Percentiles rank a stretch among this genome's conserved stretches.
These are phyloP conservation scores for Phytophthora sp. DNA, from an alignment of 352 stramenopile species.

Conservation along the genomic window DNA sequence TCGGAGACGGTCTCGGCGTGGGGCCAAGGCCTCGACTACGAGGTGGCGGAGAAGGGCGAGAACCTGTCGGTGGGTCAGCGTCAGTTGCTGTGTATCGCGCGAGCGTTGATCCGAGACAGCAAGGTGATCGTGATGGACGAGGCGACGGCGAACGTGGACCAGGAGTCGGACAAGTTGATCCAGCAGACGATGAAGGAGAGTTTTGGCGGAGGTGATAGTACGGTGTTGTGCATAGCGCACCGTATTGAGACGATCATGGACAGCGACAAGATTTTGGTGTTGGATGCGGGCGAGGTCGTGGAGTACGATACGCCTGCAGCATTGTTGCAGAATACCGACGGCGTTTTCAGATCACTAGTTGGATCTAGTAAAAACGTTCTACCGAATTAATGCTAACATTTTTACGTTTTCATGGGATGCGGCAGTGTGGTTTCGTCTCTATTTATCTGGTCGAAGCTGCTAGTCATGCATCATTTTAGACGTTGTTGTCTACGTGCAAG, in stretches of 20 bases:
- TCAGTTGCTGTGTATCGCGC: conserved; percentile 96
- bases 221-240: conserved; percentile 95
- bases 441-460: too few relatives aligned
- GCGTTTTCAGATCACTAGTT: conserved; percentile 30
- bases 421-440: too few relatives aligned
- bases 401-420: too few relatives aligned
- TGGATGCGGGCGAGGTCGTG: conserved; percentile 57
- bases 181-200: conserved; percentile 88
- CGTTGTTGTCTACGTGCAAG: too few relatives aligned
- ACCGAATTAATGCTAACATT: background rate
- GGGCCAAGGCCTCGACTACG: conserved; percentile 71
- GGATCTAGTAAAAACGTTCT: background rate
- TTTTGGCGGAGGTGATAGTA: conserved; percentile 81
- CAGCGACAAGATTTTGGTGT: too few relatives aligned
- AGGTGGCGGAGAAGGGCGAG: conserved; percentile 89
- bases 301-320: conserved; percentile 29
- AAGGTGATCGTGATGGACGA: conserved; percentile 94
- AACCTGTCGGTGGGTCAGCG: too few relatives aligned
- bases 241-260: too few relatives aligned
- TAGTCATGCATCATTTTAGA: too few relatives aligned
- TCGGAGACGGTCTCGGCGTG: conserved; percentile 66
- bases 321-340: conserved; percentile 10
- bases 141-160: too few relatives aligned
- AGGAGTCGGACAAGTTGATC: conserved; percentile 63
- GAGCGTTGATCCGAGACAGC: conserved; percentile 91